These are phyloP conservation scores for Capronia americana DNA, from an alignment of 2,329 filamentous ascomycete species.

Conservation along the genomic window DNA sequence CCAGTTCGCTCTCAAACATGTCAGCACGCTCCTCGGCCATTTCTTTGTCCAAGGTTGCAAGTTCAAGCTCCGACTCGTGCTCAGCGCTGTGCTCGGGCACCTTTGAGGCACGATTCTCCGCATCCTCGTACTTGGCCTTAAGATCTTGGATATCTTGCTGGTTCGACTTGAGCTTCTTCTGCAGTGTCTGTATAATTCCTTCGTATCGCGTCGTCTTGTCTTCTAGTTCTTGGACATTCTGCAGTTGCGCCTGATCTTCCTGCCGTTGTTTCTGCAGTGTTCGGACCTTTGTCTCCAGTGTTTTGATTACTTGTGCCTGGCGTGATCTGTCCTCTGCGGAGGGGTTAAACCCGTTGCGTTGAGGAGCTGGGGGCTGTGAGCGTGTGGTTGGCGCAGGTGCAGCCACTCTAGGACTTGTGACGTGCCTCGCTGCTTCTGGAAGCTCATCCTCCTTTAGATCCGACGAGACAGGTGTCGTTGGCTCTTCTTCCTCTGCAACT, in stretches of 20 bases:
- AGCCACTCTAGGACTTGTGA: slow-evolving; percentile 4
- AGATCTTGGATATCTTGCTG: slow-evolving; percentile 79
- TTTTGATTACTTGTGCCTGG: slow-evolving; percentile 63
- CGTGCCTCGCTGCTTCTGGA: slow-evolving; percentile 2
- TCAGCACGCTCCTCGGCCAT: slow-evolving; percentile 96
- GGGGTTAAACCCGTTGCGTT: slow-evolving; percentile 8
- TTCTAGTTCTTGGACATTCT: slow-evolving; percentile 76
- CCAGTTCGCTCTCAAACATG: slow-evolving; percentile 77
- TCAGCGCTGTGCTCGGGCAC: slow-evolving; percentile 73
- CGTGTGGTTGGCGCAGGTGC: not conserved
- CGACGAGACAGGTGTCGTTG: not conserved
- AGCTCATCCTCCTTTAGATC: slow-evolving; percentile 10
- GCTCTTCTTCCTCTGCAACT: slow-evolving; percentile 24
- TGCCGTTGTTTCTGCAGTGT: slow-evolving; percentile 84
- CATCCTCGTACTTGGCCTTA: slow-evolving; percentile 77
- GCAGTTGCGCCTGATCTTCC: slow-evolving; percentile 85
- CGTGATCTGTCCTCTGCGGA: slow-evolving; percentile 28
- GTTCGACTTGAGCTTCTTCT: slow-evolving; percentile 84
- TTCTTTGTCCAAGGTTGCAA: slow-evolving; percentile 87
- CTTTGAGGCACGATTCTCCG: slow-evolving; percentile 70
- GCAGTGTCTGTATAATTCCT: slow-evolving; percentile 85
- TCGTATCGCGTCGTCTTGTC: slow-evolving; percentile 65
- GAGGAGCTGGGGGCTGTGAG: slow-evolving; percentile 1
- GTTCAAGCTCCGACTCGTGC: slow-evolving; percentile 82
- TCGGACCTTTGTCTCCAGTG: slow-evolving; percentile 84